phyloP scores from a whole-genome alignment of 75 land plant genomes.

The Cupressus sempervirens region DNA sequence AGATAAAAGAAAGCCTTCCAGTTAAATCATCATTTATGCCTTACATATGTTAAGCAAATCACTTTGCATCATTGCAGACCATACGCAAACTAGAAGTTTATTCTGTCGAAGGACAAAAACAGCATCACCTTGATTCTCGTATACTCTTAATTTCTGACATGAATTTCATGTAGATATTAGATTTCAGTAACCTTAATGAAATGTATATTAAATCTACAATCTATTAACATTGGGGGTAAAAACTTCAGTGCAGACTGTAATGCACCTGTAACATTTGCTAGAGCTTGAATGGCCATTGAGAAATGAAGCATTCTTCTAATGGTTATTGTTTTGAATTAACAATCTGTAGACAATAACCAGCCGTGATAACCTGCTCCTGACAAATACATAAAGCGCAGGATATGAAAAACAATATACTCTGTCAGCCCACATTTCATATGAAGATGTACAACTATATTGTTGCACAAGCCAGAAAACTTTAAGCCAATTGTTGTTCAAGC shows the following conservation, averaged over 20 bases:
- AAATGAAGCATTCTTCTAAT: conserved; percentile 5
- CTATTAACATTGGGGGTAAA: not conserved
- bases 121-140: not conserved
- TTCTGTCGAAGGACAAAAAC: not conserved
- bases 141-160: not conserved
- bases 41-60: not conserved
- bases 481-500: not conserved
- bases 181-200: not conserved
- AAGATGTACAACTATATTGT: not conserved
- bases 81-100: conserved; percentile 3
- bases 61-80: not conserved
- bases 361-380: not conserved
- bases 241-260: not conserved
- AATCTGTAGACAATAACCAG: not conserved
- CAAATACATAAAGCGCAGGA: not conserved
- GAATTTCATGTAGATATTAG: not conserved
- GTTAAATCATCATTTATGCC: not conserved
- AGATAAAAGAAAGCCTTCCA: not conserved
- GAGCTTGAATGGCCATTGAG: not conserved
- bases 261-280: not conserved
- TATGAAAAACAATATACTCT: not conserved
- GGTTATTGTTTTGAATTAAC: conserved; percentile 2
- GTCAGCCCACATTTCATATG: not conserved
- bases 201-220: not conserved
- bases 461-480: not conserved